These are phyloP conservation scores for Aphanoascus verrucosus DNA, from an alignment of 2,329 filamentous ascomycete species.

Conservation along the genomic window DNA sequence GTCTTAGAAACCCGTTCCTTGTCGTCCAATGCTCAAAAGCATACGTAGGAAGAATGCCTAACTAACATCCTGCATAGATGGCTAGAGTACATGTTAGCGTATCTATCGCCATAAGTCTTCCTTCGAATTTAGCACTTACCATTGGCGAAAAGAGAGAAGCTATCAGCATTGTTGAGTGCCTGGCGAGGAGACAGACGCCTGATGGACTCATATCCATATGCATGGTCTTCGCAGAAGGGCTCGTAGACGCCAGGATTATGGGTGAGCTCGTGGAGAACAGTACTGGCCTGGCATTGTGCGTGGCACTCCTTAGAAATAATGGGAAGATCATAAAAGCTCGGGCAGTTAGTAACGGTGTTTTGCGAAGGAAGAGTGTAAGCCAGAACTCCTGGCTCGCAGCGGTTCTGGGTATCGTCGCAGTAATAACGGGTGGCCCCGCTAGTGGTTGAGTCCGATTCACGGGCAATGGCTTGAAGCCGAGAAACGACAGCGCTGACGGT, in stretches of 20 bases:
- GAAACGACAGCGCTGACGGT: conserved; percentile 42
- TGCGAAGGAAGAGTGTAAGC: conserved; percentile 50
- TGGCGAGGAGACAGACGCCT: conserved; percentile 37
- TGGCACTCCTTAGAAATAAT: conserved; percentile 46
- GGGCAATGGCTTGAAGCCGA: conserved; percentile 44
- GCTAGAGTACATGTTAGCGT: conserved; percentile 8
- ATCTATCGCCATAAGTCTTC: not conserved
- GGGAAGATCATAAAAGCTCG: conserved; percentile 46
- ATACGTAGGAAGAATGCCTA: not conserved
- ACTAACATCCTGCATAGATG: conserved; percentile 7
- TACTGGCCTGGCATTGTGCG: conserved; percentile 55
- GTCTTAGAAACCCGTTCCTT: no score
- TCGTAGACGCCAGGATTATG: conserved; percentile 46
- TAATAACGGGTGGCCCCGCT: conserved; percentile 44
- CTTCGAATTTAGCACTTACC: conserved; percentile 20
- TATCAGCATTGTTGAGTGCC: conserved; percentile 56
- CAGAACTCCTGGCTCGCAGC: conserved; percentile 44
- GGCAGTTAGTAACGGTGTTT: conserved; percentile 52
- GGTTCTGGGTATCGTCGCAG: conserved; percentile 48
- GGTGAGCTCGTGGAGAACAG: conserved; percentile 55
- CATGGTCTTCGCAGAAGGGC: conserved; percentile 50
- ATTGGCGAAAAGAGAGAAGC: conserved; percentile 46
- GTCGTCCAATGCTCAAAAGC: no score
- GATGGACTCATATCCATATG: conserved; percentile 46
- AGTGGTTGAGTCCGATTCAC: conserved; percentile 45